Conservation (phyloP, 2,329 filamentous ascomycete species). For the Fusarium sororula region DNA sequence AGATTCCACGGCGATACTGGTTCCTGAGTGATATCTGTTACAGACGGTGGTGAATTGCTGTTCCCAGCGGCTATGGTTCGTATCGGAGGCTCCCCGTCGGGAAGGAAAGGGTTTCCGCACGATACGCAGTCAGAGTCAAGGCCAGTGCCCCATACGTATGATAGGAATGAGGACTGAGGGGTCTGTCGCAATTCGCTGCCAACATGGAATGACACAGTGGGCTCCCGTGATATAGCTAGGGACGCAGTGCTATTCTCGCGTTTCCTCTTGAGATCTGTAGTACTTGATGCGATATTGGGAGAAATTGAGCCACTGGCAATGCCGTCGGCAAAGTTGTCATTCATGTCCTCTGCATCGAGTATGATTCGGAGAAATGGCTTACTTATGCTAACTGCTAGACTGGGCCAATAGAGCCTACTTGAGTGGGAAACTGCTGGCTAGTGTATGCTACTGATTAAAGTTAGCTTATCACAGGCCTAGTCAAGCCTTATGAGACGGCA, state of each 20-base stretch:
- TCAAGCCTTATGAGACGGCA: background rate
- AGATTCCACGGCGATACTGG: background rate
- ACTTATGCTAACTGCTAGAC: background rate
- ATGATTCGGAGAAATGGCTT: background rate
- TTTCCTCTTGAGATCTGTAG: background rate
- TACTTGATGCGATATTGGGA: background rate
- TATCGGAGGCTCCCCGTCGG: background rate
- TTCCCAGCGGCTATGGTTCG: background rate
- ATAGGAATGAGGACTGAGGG: background rate
- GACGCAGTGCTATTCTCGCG: background rate
- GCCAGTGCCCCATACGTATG: background rate
- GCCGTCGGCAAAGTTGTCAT: background rate
- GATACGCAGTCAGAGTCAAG: background rate
- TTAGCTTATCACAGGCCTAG: fast-evolving
- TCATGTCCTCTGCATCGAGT: background rate
- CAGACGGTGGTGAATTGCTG: background rate
- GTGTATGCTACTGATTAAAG: too few relatives aligned
- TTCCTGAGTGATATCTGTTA: background rate
- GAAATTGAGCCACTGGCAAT: background rate
- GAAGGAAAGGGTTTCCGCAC: background rate
- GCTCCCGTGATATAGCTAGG: background rate
- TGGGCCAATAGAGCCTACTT: too few relatives aligned
- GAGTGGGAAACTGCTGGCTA: too few relatives aligned
- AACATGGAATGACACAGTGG: background rate
- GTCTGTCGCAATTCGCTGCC: background rate